phyloP scores from a whole-genome alignment of 225 moss, liverwort and hornwort genomes.

The Pseudisothecium myosuroides region DNA sequence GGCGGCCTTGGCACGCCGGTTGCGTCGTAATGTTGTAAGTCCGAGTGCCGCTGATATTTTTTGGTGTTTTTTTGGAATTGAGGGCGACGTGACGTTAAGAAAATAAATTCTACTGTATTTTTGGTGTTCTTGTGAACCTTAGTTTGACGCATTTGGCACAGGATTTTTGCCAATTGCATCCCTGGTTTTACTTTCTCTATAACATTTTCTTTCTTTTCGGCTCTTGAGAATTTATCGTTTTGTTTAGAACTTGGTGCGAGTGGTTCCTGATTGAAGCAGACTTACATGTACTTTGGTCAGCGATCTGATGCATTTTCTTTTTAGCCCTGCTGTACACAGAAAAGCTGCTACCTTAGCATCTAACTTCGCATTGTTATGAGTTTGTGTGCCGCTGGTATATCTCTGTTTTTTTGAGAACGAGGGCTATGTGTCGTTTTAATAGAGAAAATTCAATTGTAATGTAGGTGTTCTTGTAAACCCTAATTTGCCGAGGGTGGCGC shows the following conservation, averaged over 20 bases:
- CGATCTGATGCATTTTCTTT: not conserved
- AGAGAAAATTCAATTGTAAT: not conserved
- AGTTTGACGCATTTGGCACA: not conserved
- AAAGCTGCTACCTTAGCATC: not conserved
- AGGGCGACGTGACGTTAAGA: not conserved
- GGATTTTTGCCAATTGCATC: not conserved
- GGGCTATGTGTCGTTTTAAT: not conserved
- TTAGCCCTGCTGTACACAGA: not conserved
- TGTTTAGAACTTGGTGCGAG: not conserved
- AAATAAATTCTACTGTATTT: not conserved
- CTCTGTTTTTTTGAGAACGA: not conserved
- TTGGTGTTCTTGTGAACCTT: not conserved
- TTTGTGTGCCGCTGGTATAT: not conserved
- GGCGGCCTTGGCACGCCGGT: constrained; percentile 77
- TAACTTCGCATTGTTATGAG: not conserved
- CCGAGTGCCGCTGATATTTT: not conserved
- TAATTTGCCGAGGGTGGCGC: not conserved
- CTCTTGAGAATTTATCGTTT: not conserved
- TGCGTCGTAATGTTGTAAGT: constrained; percentile 70
- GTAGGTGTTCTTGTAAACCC: not conserved
- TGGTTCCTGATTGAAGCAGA: not conserved
- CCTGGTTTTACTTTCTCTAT: not conserved
- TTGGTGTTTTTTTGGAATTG: not conserved
- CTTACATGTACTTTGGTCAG: not conserved
- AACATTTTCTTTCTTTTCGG: not conserved